phyloP scores from a whole-genome alignment of 768 basidiomycete genomes.

The Tricholoma terreum region DNA sequence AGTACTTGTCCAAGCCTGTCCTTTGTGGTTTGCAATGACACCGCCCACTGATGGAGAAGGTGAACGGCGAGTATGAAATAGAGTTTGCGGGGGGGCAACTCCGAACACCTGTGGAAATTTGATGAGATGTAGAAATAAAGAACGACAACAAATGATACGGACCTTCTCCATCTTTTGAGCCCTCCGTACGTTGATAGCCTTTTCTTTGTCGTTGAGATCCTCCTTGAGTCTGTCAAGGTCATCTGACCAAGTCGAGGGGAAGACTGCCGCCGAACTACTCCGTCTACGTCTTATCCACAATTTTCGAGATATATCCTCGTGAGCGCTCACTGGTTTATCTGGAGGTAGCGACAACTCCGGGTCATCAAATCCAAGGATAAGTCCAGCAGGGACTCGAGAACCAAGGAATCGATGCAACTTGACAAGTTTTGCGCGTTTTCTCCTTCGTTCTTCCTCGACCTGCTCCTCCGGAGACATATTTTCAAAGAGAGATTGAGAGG shows the following conservation, averaged over 20 bases:
- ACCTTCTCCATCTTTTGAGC: slow-evolving; percentile 91
- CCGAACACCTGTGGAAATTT: slow-evolving; percentile 66
- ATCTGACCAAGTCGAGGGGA: slow-evolving; percentile 48
- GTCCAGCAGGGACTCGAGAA: slow-evolving; percentile 69
- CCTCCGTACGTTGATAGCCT: slow-evolving; percentile 74
- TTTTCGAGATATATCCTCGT: slow-evolving; percentile 31
- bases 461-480: slow-evolving; percentile 49
- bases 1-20: slow-evolving; percentile 17
- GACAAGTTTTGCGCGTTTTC: slow-evolving; percentile 73
- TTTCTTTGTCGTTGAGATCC: slow-evolving; percentile 69
- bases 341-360: slow-evolving; percentile 25
- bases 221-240: slow-evolving; percentile 63
- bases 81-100: slow-evolving; percentile 70
- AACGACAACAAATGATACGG: slow-evolving; percentile 12
- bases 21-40: slow-evolving; percentile 9
- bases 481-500: slow-evolving; percentile 46
- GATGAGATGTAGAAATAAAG: not conserved
- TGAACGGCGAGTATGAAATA: slow-evolving; percentile 66
- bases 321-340: slow-evolving; percentile 20
- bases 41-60: slow-evolving; percentile 35
- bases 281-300: slow-evolving; percentile 48
- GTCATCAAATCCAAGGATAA: slow-evolving; percentile 53
- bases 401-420: slow-evolving; percentile 85
- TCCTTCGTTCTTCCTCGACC: slow-evolving; percentile 59
- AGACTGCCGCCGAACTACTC: slow-evolving; percentile 51